These are phyloP conservation scores for Pythium myriotylum DNA, from an alignment of 352 stramenopile genomes.

Conservation along the genomic window DNA sequence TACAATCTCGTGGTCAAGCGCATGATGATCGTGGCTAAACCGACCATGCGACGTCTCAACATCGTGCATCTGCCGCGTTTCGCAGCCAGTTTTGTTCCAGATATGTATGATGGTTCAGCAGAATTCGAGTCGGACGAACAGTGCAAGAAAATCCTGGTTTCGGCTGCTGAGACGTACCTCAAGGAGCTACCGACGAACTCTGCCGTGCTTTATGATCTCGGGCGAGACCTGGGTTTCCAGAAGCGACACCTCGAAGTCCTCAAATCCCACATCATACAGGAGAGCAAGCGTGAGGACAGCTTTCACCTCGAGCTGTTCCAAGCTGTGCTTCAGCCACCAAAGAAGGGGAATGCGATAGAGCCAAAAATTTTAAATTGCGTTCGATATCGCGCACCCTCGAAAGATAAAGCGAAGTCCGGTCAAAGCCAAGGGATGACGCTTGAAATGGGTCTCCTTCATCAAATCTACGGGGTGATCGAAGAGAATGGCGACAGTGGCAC, in stretches of 20 bases:
- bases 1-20: slow-evolving; percentile 80
- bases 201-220: slow-evolving; percentile 71
- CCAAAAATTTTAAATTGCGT: slow-evolving; percentile 85
- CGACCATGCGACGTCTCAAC: slow-evolving; percentile 68
- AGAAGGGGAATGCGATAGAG: slow-evolving; percentile 44
- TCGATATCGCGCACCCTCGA: slow-evolving; percentile 50
- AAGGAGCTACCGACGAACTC: slow-evolving; percentile 57
- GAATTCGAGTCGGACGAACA: slow-evolving; percentile 86
- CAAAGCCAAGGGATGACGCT: slow-evolving; percentile 48
- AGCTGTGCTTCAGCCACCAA: slow-evolving; percentile 62
- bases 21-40: slow-evolving; percentile 75
- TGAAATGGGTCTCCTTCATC: slow-evolving; percentile 64
- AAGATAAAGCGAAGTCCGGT: not conserved
- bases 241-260: slow-evolving; percentile 75
- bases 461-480: slow-evolving; percentile 79
- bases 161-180: slow-evolving; percentile 61
- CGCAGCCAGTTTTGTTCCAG: slow-evolving; percentile 50
- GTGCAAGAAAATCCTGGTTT: slow-evolving; percentile 65
- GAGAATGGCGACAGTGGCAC: slow-evolving; percentile 58
- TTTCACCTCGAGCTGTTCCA: slow-evolving; percentile 77
- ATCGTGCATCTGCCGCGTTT: slow-evolving; percentile 83
- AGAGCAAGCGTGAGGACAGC: slow-evolving; percentile 60
- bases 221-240: slow-evolving; percentile 62
- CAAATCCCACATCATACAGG: slow-evolving; percentile 66
- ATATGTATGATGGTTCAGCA: slow-evolving; percentile 70